phyloP scores from a whole-genome alignment of 169 alveolate species.

The Plasmodium gallinaceum region DNA sequence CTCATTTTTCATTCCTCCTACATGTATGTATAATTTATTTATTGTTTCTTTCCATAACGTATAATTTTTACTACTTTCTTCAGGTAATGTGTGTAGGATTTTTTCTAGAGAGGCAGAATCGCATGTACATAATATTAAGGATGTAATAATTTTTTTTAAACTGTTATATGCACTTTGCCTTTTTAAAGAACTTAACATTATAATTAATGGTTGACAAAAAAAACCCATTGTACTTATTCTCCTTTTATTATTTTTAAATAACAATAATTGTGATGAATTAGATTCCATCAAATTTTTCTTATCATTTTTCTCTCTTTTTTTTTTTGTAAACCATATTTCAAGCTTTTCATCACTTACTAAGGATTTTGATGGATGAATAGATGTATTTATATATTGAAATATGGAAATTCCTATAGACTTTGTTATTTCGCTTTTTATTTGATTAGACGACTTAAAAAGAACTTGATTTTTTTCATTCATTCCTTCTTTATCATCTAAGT shows the following conservation, averaged over 20 bases:
- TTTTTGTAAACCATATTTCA: slow-evolving; percentile 69
- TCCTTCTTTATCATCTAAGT: not conserved
- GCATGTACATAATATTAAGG: slow-evolving; percentile 64
- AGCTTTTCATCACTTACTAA: slow-evolving; percentile 45
- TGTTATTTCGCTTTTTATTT: slow-evolving; percentile 57
- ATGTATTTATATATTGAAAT: slow-evolving; percentile 23
- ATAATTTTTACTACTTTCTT: slow-evolving; percentile 54
- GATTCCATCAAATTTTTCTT: not conserved
- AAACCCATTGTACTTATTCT: slow-evolving; percentile 49
- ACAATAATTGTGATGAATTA: not conserved
- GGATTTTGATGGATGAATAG: slow-evolving; percentile 29
- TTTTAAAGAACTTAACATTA: slow-evolving; percentile 69
- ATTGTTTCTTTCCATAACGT: slow-evolving; percentile 43
- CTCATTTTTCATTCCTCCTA: slow-evolving; percentile 29
- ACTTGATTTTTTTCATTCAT: not conserved
- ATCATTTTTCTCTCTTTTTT: not conserved
- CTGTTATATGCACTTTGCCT: slow-evolving; percentile 50
- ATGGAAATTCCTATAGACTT: slow-evolving; percentile 69
- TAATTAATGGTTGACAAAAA: slow-evolving; percentile 58
- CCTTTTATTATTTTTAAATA: not conserved
- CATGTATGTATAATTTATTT: slow-evolving; percentile 7
- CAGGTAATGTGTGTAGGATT: slow-evolving; percentile 71
- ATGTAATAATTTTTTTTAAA: slow-evolving; percentile 53
- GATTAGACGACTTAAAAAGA: slow-evolving; percentile 46
- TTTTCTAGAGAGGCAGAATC: slow-evolving; percentile 68